These are phyloP conservation scores for Hirsutella rhossiliensis DNA, from an alignment of 2,329 filamentous ascomycete genomes.

Conservation along the genomic window DNA sequence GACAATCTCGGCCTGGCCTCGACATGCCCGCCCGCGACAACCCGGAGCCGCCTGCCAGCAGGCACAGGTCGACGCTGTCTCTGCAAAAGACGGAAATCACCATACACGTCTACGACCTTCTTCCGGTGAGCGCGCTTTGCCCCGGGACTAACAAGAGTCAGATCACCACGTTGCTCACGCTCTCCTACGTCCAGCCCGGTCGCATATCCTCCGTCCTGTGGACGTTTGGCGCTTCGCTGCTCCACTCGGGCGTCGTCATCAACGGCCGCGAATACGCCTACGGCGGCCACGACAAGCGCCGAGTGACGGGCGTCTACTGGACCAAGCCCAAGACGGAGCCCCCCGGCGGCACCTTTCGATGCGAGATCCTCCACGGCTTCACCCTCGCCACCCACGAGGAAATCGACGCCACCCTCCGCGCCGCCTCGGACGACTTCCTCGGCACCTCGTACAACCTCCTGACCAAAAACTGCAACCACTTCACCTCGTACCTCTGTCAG, in stretches of 20 bases:
- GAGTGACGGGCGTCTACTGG: constrained; percentile 72
- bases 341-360: constrained; percentile 65
- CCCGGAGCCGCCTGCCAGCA: constrained; percentile 12
- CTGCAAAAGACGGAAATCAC: constrained; percentile 60
- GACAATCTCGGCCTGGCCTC: background rate
- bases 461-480: constrained; percentile 81
- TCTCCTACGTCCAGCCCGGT: constrained; percentile 44
- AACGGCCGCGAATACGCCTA: constrained; percentile 74
- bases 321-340: constrained; percentile 61
- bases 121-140: constrained; percentile 40
- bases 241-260: constrained; percentile 77
- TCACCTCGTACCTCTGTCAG: constrained; percentile 65
- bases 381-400: constrained; percentile 57
- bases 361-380: constrained; percentile 68
- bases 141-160: background rate
- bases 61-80: constrained; percentile 55
- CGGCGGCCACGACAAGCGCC: constrained; percentile 62
- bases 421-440: constrained; percentile 59
- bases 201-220: constrained; percentile 66
- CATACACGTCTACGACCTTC: constrained; percentile 68
- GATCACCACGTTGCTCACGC: background rate
- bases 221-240: constrained; percentile 63
- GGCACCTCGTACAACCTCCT: constrained; percentile 72
- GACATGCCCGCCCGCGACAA: constrained; percentile 16
- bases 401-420: constrained; percentile 57